These are phyloP conservation scores for Cucurbita moschata DNA, from an alignment of 306 rosid genomes.

Conservation along the genomic window DNA sequence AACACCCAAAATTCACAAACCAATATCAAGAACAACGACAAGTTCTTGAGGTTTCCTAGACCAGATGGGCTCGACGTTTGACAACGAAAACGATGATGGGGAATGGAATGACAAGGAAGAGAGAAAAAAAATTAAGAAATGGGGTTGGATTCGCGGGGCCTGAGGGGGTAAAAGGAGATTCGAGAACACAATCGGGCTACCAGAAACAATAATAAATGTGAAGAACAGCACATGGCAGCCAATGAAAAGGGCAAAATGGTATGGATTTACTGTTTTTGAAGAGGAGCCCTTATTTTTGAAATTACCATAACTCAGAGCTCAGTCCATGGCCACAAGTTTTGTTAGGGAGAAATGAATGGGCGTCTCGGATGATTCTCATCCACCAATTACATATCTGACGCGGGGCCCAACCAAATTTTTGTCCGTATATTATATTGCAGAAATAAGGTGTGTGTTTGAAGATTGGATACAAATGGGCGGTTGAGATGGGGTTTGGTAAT, in stretches of 20 bases:
- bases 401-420: constrained; percentile 36
- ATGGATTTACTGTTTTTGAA: neutral
- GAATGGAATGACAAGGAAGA: neutral
- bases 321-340: constrained; percentile 51
- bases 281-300: no score
- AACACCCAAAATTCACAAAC: neutral
- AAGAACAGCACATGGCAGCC: neutral
- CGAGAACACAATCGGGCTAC: neutral
- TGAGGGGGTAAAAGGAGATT: neutral
- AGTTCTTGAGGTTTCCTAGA: neutral
- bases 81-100: neutral
- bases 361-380: constrained; percentile 27
- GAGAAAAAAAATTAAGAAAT: neutral
- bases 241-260: neutral
- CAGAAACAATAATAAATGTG: neutral
- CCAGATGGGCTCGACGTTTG: constrained; percentile 1
- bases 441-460: neutral
- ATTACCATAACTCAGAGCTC: no score
- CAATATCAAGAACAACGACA: neutral
- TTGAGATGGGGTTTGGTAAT: neutral
- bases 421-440: neutral
- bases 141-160: constrained; percentile 3
- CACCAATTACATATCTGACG: constrained; percentile 36
- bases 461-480: neutral
- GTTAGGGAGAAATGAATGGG: constrained; percentile 13